Conservation (phyloP, 78 protist genomes). For the Dictyostelium capitatum region DNA sequence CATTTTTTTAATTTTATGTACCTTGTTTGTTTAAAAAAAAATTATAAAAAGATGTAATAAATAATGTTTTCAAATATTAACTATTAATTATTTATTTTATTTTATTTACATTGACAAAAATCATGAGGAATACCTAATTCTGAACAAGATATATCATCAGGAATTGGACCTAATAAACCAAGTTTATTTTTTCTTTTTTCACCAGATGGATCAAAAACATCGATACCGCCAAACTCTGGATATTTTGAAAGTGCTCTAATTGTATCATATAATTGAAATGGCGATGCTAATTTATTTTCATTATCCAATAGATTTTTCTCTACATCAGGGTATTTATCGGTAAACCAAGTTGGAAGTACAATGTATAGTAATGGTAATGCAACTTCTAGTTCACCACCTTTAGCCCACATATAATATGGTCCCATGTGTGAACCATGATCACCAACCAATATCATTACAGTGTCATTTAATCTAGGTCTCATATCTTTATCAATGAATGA, state of each 20-base stretch:
- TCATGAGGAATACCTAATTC: slow-evolving; percentile 60
- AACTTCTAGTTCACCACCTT: slow-evolving; percentile 45
- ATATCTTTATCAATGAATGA: slow-evolving; percentile 10
- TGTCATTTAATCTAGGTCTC: slow-evolving; percentile 15
- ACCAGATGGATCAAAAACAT: slow-evolving; percentile 8
- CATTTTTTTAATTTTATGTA: too few relatives aligned
- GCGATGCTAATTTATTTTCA: slow-evolving; percentile 57
- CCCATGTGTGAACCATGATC: slow-evolving; percentile 69
- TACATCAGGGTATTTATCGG: slow-evolving; percentile 48
- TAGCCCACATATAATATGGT: slow-evolving; percentile 46
- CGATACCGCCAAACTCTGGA: slow-evolving; percentile 74
- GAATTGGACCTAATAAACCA: slow-evolving; percentile 30
- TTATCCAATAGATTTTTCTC: neutral
- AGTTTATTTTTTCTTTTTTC: neutral
- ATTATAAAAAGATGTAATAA: too few relatives aligned
- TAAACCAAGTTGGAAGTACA: slow-evolving; percentile 64
- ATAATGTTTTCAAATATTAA: neutral
- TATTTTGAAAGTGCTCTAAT: slow-evolving; percentile 38
- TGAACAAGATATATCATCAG: slow-evolving; percentile 18
- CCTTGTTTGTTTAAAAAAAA: too few relatives aligned
- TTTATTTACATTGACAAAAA: slow-evolving; percentile 61
- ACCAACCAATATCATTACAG: slow-evolving; percentile 20
- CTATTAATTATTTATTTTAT: neutral
- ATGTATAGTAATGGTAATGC: slow-evolving; percentile 38
- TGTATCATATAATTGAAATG: slow-evolving; percentile 41